These are phyloP conservation scores for Steccherinum ochraceum DNA, from an alignment of 768 basidiomycete genomes.

Conservation along the genomic window DNA sequence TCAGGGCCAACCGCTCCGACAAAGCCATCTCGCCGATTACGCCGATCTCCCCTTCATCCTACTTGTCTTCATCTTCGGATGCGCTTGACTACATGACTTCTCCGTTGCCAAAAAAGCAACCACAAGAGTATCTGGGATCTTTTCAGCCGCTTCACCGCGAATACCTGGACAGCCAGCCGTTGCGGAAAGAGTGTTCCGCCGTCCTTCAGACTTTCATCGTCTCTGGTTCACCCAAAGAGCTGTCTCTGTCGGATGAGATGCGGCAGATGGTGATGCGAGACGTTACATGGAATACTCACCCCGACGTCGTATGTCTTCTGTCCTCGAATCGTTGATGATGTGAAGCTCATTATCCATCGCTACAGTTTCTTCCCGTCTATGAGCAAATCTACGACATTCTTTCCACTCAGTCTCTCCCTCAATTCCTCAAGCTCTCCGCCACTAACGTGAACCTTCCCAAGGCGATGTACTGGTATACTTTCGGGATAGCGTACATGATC, in stretches of 20 bases:
- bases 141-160: not conserved
- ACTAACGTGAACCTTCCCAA: constrained; percentile 31
- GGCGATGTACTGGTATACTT: constrained; percentile 28
- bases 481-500: constrained; percentile 21
- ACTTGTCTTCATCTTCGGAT: not conserved
- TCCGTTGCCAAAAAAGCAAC: not conserved
- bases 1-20: not conserved
- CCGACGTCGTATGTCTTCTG: constrained; percentile 25
- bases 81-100: not conserved
- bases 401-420: constrained; percentile 24
- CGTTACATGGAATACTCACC: constrained; percentile 27
- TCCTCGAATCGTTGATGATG: not conserved
- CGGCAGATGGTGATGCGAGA: constrained; percentile 25
- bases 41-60: not conserved
- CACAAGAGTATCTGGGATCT: not conserved
- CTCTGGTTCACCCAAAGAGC: constrained; percentile 15
- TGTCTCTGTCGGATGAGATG: constrained; percentile 16
- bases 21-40: not conserved
- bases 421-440: constrained; percentile 27
- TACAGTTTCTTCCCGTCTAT: constrained; percentile 30
- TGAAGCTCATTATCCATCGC: not conserved
- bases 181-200: constrained; percentile 21
- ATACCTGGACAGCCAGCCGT: constrained; percentile 10
- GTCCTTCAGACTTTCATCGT: constrained; percentile 18
- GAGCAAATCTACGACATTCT: constrained; percentile 27